Base-by-base conservation (phyloP, 768 basidiomycete genomes). In the Boletus reticuloceps region DNA sequence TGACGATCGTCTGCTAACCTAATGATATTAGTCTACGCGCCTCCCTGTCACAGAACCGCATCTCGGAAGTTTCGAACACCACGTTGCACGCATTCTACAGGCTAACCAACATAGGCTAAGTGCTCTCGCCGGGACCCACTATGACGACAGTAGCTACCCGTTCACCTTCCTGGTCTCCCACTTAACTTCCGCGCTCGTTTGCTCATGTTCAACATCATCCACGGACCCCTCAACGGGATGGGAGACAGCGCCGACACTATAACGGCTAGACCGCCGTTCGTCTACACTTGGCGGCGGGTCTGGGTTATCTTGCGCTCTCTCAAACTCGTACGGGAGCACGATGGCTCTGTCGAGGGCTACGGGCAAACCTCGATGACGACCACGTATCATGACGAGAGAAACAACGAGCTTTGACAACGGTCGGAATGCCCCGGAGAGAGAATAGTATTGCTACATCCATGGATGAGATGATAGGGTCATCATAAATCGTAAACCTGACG, bases 301-400 rank as follows among this genome's bases (percentile, higher is more conserved):
- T n/a, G 32, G 48, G n/a, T 63, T 29, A 19, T 61, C 69, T 38
- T 61, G 42, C n/a, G 36, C 37, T 36, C 68, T 70, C 56, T 76
- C 63, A 55, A 82, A 82, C 54, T 91, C 91, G 36, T 75, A 76
- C 1, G 91, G 93, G 17, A 94, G 77, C 66, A 95, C 79, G 49
- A 95, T 82, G 0, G 94, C 91, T 50, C 94, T 84, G 71, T 94
- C 91, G 45, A 94, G 92, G 10, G 91, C 92, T 20, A 90, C 86
- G 0, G 91, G 91, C 8, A 94, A 74, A 37, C 92, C 91, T 45
- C 94, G 86, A 70, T 98, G 94, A 13, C 93, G 82, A 9, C 94
- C 94, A 54, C 97, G 89, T 57, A 99, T 80, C 92, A 98, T 98
- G 61, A 98, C 93, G 11, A 82, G 69, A 65, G 85, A 86, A 27